These are phyloP conservation scores for Tuber melanosporum DNA, from an alignment of 495 filamentous ascomycete genomes.

Conservation along the genomic window DNA sequence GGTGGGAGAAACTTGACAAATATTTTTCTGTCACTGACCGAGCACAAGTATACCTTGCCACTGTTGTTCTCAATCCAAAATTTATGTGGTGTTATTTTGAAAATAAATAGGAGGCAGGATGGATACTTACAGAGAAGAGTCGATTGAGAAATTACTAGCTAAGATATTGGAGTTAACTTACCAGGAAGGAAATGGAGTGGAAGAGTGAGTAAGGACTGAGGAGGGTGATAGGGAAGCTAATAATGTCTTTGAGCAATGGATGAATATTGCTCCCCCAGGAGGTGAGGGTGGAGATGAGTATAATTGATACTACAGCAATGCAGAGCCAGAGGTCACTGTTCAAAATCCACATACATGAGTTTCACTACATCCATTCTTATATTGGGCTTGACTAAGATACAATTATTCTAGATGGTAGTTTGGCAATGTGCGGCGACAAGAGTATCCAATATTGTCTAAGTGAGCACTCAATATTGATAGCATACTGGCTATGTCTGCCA, in stretches of 20 bases:
- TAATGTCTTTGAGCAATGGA: background rate
- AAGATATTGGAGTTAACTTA: background rate
- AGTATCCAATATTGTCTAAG: background rate
- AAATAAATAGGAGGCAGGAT: background rate
- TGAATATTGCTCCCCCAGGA: background rate
- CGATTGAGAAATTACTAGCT: background rate
- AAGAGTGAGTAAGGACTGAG: too few species aligned
- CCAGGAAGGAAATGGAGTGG: background rate
- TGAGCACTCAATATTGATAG: slow-evolving; percentile 28
- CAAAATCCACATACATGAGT: background rate
- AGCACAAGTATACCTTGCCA: background rate
- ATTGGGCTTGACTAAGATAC: too few species aligned
- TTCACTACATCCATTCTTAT: background rate
- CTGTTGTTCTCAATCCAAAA: background rate
- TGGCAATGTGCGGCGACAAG: too few species aligned
- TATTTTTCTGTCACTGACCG: background rate
- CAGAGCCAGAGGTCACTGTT: background rate
- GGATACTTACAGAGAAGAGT: background rate
- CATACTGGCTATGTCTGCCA: slow-evolving; percentile 26
- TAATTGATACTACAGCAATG: background rate
- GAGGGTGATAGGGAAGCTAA: background rate
- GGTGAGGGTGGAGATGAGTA: background rate
- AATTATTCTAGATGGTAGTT: too few species aligned
- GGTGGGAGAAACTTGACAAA: slow-evolving; percentile 1
- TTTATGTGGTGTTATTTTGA: slow-evolving; percentile 3